A percentile compares a stretch with the other conserved stretches of the same genome.
phyloP scores from a whole-genome alignment of 148 eudicot genomes.

The Chenopodium album region DNA sequence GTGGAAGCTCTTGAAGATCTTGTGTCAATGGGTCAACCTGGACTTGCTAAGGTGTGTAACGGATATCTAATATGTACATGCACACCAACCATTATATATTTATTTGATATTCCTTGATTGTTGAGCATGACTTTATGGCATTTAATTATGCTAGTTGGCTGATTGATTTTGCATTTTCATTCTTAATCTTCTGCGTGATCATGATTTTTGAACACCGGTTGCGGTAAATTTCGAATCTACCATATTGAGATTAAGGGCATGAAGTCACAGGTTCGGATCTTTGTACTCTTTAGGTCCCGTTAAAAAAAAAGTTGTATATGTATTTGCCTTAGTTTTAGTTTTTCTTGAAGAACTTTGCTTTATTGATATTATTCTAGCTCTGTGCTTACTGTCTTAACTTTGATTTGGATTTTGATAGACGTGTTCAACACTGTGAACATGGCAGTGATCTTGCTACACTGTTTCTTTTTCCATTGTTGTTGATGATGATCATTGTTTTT shows the following conservation, averaged over 20 bases:
- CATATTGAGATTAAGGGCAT: slow-evolving; percentile 38
- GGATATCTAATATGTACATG: not conserved
- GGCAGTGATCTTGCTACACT: not conserved
- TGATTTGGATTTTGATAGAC: slow-evolving; percentile 10
- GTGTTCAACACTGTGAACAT: not conserved
- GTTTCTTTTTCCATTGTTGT: not conserved
- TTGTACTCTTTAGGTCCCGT: slow-evolving; percentile 28
- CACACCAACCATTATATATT: not conserved
- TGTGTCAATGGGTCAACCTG: slow-evolving; percentile 74
- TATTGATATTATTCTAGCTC: not conserved
- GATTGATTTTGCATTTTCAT: slow-evolving; percentile 30
- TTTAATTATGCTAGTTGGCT: slow-evolving; percentile 16
- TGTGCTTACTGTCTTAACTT: not conserved
- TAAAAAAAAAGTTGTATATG: slow-evolving; percentile 7
- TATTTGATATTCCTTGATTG: slow-evolving; percentile 6
- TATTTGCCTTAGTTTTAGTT: not conserved
- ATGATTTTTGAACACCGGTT: slow-evolving; percentile 29
- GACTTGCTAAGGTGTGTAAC: slow-evolving; percentile 69
- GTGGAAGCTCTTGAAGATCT: slow-evolving; percentile 97
- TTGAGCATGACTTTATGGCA: slow-evolving; percentile 17
- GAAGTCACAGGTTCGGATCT: slow-evolving; percentile 38
- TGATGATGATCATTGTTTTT: not conserved
- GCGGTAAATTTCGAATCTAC: slow-evolving; percentile 20
- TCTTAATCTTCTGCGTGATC: slow-evolving; percentile 27
- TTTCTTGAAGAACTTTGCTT: not conserved